Evolutionary conservation across 1,139 yeast species (phyloP).

Genomic region (Scheffersomyces quercinus): DNA sequence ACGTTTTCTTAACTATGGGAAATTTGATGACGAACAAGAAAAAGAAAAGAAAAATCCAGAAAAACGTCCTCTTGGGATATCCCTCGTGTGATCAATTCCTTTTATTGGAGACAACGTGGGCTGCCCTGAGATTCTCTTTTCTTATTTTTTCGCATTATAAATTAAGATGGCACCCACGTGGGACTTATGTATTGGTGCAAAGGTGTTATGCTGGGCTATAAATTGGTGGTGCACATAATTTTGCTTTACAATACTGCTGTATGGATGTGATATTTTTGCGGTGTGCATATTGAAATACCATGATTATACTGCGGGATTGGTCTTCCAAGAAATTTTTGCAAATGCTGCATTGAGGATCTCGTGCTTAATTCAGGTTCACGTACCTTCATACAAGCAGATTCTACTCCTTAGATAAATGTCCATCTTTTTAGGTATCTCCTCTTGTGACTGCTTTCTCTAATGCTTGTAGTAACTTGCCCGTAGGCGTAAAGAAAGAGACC

Average conservation of each 20-base stretch:
- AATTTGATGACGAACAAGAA: background rate
- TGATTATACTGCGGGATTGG: too few relatives aligned
- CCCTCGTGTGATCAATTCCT: slow-evolving; percentile 5
- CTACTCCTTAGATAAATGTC: too few relatives aligned
- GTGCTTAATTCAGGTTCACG: too few relatives aligned
- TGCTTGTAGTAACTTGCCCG: too few relatives aligned
- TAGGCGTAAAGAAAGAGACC: too few relatives aligned
- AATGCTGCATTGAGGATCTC: too few relatives aligned
- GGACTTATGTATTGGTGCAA: background rate
- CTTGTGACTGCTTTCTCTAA: too few relatives aligned
- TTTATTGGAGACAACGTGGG: slow-evolving; percentile 7
- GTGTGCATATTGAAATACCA: background rate
- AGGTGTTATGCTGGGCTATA: background rate
- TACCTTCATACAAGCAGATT: too few relatives aligned
- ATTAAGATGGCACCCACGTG: slow-evolving; percentile 4
- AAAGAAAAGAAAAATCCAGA: background rate
- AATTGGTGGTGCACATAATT: too few relatives aligned
- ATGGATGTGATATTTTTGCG: background rate
- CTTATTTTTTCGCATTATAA: background rate
- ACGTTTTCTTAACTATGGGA: slow-evolving; percentile 1
- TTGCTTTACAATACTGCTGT: background rate
- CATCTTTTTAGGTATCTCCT: too few relatives aligned
- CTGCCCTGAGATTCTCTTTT: slow-evolving; percentile 1
- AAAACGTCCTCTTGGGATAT: background rate
- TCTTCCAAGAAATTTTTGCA: too few relatives aligned